phyloP scores from a whole-genome alignment of 352 stramenopile genomes.

The Phytophthora quininea region DNA sequence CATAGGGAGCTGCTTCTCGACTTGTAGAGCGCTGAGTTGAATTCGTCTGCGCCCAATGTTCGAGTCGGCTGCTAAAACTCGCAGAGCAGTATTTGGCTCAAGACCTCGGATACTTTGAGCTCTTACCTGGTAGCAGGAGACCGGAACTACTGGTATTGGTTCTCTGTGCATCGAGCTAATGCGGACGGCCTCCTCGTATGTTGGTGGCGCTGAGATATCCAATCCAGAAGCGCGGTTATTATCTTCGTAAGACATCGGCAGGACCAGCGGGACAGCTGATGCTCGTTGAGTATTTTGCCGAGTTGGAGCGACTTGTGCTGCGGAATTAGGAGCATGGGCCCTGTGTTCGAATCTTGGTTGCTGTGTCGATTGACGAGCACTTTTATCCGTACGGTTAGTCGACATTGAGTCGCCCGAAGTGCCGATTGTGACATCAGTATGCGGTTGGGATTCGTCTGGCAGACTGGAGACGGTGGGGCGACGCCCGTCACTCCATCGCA shows the following conservation, averaged over 20 bases:
- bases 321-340: background rate
- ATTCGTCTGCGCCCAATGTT: constrained; percentile 8
- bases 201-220: constrained; percentile 6
- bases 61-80: constrained; percentile 17
- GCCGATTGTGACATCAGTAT: constrained; percentile 10
- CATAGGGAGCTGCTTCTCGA: constrained; percentile 30
- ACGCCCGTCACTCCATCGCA: constrained; percentile 3
- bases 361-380: background rate
- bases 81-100: constrained; percentile 15
- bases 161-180: background rate
- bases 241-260: constrained; percentile 1
- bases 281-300: constrained; percentile 3
- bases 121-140: background rate
- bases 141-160: background rate
- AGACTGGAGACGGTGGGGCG: constrained; percentile 19
- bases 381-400: constrained; percentile 5
- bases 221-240: background rate
- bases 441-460: constrained; percentile 16
- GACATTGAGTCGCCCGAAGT: constrained; percentile 16
- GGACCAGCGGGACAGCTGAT: background rate
- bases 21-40: constrained; percentile 15
- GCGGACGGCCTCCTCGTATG: constrained; percentile 18
- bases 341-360: background rate
- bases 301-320: background rate
- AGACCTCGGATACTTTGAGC: constrained; percentile 11